A percentile compares a stretch with the other conserved stretches of the same genome.
These are phyloP conservation scores for Globisporangium spiculum DNA, from an alignment of 352 stramenopile genomes.

Conservation along the genomic window DNA sequence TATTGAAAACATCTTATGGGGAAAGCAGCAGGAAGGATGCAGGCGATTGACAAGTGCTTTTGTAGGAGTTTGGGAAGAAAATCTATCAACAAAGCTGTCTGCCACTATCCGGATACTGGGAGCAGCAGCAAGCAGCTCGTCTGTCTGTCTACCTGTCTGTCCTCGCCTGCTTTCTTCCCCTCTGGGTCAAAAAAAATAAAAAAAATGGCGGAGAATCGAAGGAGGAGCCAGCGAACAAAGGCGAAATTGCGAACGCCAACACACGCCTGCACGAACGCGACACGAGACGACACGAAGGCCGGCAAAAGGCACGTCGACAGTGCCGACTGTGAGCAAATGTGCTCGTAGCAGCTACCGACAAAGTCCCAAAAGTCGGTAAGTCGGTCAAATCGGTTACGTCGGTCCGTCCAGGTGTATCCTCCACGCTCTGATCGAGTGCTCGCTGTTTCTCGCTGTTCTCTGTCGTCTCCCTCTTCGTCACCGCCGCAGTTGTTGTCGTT, in stretches of 20 bases:
- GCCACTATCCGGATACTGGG: not conserved
- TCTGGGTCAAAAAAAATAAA: constrained; percentile 18
- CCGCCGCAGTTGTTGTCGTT: constrained; percentile 3
- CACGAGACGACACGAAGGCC: too few relatives aligned
- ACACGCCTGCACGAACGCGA: too few relatives aligned
- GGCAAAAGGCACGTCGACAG: not conserved
- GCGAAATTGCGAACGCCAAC: not conserved
- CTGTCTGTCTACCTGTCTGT: constrained; percentile 3
- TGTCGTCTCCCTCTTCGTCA: not conserved
- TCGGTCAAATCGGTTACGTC: not conserved
- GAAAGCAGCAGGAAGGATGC: not conserved
- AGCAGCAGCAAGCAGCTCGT: not conserved
- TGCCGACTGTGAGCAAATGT: not conserved
- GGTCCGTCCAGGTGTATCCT: not conserved
- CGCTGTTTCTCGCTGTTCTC: constrained; percentile 1
- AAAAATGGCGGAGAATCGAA: constrained; percentile 13
- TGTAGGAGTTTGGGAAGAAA: not conserved
- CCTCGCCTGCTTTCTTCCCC: constrained; percentile 6
- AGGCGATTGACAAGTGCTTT: not conserved
- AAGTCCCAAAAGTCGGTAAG: not conserved
- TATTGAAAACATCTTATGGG: not conserved
- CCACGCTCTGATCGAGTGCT: not conserved
- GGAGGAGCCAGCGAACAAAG: constrained; percentile 9
- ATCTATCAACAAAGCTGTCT: constrained; percentile 1
- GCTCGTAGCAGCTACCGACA: not conserved